A percentile compares a stretch with the other conserved stretches of the same genome.
These are phyloP conservation scores for Citrus trifoliata DNA, from an alignment of 345 rosid species.

Conservation along the genomic window DNA sequence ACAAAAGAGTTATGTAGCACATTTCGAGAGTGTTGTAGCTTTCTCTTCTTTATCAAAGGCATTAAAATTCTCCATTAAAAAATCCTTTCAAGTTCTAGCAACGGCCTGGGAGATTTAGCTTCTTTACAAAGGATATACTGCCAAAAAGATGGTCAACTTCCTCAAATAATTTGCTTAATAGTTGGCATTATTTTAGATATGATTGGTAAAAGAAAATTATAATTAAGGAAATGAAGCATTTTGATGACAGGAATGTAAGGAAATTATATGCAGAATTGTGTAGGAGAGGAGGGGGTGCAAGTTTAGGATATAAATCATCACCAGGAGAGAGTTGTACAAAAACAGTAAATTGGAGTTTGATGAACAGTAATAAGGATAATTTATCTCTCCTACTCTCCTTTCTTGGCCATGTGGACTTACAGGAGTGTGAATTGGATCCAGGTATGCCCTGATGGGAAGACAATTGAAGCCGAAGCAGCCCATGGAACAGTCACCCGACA, in stretches of 20 bases:
- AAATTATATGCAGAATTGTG: background rate
- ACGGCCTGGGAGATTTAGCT: background rate
- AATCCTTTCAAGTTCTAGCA: background rate
- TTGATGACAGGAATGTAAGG: background rate
- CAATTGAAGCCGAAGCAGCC: conserved; percentile 98
- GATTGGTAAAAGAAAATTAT: background rate
- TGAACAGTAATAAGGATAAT: background rate
- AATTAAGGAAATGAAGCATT: background rate
- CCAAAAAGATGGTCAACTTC: background rate
- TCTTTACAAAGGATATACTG: background rate
- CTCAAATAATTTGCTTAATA: background rate
- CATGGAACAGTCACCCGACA: conserved; percentile 98
- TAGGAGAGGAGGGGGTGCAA: background rate
- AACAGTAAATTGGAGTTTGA: background rate
- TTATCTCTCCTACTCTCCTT: background rate
- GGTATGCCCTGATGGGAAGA: conserved; percentile 99
- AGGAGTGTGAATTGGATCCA: conserved; percentile 21
- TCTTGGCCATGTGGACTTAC: background rate
- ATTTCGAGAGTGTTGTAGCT: background rate
- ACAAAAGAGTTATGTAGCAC: background rate
- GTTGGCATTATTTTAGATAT: background rate
- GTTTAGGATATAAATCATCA: background rate
- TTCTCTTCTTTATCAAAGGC: background rate
- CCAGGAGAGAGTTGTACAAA: background rate
- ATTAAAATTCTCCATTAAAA: background rate